Evolutionary conservation across 2,329 filamentous ascomycete species (phyloP).

Genomic region (Aspergillus udagawae): DNA sequence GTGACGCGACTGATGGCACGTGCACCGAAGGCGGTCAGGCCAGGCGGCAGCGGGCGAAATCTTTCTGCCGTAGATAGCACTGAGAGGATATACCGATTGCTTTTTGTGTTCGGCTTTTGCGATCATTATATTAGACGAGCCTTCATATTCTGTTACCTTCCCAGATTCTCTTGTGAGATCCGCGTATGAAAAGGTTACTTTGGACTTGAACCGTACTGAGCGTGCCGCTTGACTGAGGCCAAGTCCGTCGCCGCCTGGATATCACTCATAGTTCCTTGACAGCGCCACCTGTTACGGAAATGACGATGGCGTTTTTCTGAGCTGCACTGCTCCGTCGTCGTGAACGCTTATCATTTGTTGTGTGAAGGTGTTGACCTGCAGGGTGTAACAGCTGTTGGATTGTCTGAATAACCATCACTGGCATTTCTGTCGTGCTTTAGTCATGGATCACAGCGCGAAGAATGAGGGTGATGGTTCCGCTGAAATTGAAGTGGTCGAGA

Average conservation of each 20-base stretch:
- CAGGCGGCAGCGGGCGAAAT: background rate
- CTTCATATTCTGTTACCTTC: background rate
- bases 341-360: background rate
- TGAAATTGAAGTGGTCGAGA: background rate
- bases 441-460: background rate
- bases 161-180: background rate
- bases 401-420: background rate
- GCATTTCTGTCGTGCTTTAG: background rate
- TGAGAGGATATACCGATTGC: background rate
- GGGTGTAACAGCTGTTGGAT: background rate
- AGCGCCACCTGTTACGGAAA: background rate
- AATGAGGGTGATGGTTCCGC: background rate
- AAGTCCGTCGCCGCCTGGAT: background rate
- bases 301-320: background rate
- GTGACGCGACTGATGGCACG: background rate
- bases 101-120: background rate
- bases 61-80: background rate
- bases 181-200: background rate
- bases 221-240: background rate
- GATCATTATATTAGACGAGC: background rate
- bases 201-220: background rate
- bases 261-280: background rate
- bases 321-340: background rate
- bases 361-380: background rate
- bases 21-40: background rate